Evolutionary conservation across 2,329 filamentous ascomycete genomes (phyloP).

Genomic region (Polytolypa hystricis): DNA sequence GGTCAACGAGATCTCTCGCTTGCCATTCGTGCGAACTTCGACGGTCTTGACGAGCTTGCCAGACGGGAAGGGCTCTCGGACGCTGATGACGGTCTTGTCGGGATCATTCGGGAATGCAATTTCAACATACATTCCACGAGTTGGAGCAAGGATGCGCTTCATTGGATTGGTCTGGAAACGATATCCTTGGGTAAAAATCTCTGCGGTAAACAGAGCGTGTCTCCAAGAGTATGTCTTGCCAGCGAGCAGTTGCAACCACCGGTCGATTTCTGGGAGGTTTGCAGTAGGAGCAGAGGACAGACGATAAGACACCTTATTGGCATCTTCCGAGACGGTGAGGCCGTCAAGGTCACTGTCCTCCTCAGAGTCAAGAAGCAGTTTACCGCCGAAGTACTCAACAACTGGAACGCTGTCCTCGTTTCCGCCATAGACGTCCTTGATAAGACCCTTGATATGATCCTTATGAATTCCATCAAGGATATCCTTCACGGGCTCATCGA

Average conservation of each 20-base stretch:
- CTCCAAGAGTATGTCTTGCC: slow-evolving; percentile 83
- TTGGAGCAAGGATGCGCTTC: slow-evolving; percentile 78
- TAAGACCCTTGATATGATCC: slow-evolving; percentile 69
- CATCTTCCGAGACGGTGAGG: slow-evolving; percentile 69
- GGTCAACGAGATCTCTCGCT: slow-evolving; percentile 74
- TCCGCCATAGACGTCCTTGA: slow-evolving; percentile 66
- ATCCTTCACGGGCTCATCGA: slow-evolving; percentile 90
- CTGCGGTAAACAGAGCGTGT: slow-evolving; percentile 84
- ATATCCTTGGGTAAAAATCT: slow-evolving; percentile 88
- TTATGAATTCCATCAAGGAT: slow-evolving; percentile 88
- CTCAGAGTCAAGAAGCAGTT: slow-evolving; percentile 57
- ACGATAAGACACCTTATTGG: slow-evolving; percentile 71
- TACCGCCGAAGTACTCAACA: slow-evolving; percentile 92
- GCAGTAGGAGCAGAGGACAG: slow-evolving; percentile 64
- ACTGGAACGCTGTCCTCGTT: slow-evolving; percentile 66
- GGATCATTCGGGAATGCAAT: slow-evolving; percentile 73
- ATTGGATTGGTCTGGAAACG: slow-evolving; percentile 97
- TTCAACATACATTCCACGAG: slow-evolving; percentile 79
- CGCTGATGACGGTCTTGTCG: slow-evolving; percentile 68
- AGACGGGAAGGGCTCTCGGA: slow-evolving; percentile 76
- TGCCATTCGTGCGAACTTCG: slow-evolving; percentile 63
- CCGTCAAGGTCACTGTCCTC: slow-evolving; percentile 72
- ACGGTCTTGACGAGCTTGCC: slow-evolving; percentile 83
- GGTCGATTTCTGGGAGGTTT: slow-evolving; percentile 64
- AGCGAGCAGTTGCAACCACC: slow-evolving; percentile 81